Evolutionary conservation across 108 stramenopile genomes (phyloP), one percentile per base, ranked within the genome.

Genomic region (Aurantiochytrium sp.): DNA sequence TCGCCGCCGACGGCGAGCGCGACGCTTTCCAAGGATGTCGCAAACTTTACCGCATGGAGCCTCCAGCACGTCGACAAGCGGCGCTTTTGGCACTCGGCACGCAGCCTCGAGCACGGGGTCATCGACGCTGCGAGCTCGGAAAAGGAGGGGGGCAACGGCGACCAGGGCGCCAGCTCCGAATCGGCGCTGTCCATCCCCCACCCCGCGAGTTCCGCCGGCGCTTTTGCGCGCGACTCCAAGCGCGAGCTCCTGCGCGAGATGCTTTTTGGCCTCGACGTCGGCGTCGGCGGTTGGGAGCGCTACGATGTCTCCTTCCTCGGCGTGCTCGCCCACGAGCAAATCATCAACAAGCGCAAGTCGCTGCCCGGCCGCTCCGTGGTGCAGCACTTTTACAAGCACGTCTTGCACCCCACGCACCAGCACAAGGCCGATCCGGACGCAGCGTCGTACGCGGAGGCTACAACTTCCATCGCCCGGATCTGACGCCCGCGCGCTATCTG

Each of bases 271-370:
- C 73, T 81, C 12, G 73, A 81, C 39, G 73, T 81, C 19, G 30
- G 45, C 39, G 73, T 81, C 0, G 73, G 73, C 17, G 73, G 73
- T 12, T 81, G 73, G 73, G 73, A 81, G 24, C 39, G 73, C n/a
- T 81, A 81, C 24, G 73, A 81, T 81, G 73, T 81, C 12, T 48
- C 45, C 30, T 81, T 81, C 39, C 39, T 48, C 12, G 45, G 42
- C 6, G 36, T 81, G 12, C 30, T 81, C n/a, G 73, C 73, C 27
- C 73, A 81, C 45, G 73, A 81, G 30, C 73, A 81, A 42, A 81
- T 81, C 30, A 81, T 81, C 45, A 22, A 81, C 39, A 81, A 81
- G 73, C 8, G 73, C 8, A 48, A 41, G 73, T 48, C 32, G 12
- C 3, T 81, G 21, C 73, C 73, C 36, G 73, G 73, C 3, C 8